Percentiles rank a stretch among this genome's conserved stretches.
Evolutionary conservation across 805 yeast genomes (phyloP).

Genomic region (Ogataea ganodermae): DNA sequence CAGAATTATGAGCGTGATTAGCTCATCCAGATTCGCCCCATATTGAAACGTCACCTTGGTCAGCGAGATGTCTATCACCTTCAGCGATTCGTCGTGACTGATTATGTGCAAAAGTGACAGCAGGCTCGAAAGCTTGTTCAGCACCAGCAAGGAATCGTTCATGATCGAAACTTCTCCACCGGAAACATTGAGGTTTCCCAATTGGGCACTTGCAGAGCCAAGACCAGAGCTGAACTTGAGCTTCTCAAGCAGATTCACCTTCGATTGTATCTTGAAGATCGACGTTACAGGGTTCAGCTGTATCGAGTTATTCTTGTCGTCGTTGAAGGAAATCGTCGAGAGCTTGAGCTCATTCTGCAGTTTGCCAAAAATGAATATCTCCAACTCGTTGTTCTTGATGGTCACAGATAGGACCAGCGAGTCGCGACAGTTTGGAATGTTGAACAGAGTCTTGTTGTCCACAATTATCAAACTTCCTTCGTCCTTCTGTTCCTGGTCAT

Average conservation of each 20-base stretch:
- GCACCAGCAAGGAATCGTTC: conserved; percentile 27
- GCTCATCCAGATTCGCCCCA: conserved; percentile 30
- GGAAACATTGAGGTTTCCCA: not conserved
- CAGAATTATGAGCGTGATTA: conserved; percentile 28
- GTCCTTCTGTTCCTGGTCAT: conserved; percentile 22
- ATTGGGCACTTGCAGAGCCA: conserved; percentile 4
- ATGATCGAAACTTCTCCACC: conserved; percentile 22
- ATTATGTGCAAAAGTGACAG: conserved; percentile 34
- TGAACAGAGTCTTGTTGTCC: conserved; percentile 38
- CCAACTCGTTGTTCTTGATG: conserved; percentile 30
- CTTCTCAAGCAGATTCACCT: conserved; percentile 28
- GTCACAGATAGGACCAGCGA: conserved; percentile 36
- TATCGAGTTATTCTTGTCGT: conserved; percentile 28
- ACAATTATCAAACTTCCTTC: conserved; percentile 36
- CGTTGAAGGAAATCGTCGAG: conserved; percentile 30
- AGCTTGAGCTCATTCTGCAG: conserved; percentile 27
- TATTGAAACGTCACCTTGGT: conserved; percentile 35
- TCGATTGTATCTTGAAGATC: conserved; percentile 33
- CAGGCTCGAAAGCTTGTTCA: conserved; percentile 32
- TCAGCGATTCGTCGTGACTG: conserved; percentile 29
- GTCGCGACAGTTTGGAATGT: conserved; percentile 39
- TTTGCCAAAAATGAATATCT: conserved; percentile 39
- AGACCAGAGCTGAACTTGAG: conserved; percentile 17
- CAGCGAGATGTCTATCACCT: conserved; percentile 31
- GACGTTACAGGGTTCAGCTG: conserved; percentile 27